A percentile compares a stretch with the other conserved stretches of the same genome.
Conservation (phyloP, 495 filamentous ascomycete genomes). For the Zalerion maritima region DNA sequence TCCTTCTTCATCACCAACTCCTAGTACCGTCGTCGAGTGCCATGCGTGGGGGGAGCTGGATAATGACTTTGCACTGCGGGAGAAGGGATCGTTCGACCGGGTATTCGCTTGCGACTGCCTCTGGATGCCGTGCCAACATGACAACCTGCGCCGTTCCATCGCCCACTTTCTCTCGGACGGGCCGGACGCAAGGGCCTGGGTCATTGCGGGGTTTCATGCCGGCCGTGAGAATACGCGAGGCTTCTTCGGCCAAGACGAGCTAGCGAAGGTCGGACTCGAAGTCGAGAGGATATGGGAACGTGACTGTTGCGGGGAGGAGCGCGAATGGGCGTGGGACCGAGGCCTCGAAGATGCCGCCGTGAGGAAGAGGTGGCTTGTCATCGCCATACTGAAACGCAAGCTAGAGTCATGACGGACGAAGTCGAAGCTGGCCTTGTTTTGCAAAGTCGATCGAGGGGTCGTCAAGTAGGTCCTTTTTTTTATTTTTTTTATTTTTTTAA, state of each 20-base stretch:
- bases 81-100: constrained; percentile 43
- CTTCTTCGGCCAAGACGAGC: constrained; percentile 54
- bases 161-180: constrained; percentile 48
- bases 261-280: constrained; percentile 42
- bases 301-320: constrained; percentile 50
- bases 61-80: constrained; percentile 35
- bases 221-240: constrained; percentile 52
- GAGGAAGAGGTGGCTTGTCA: constrained; percentile 63
- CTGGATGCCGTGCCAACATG: constrained; percentile 74
- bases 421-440: too few species aligned
- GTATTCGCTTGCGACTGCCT: constrained; percentile 73
- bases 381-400: constrained; percentile 43
- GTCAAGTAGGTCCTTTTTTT: too few species aligned
- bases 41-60: constrained; percentile 60
- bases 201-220: constrained; percentile 73
- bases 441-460: too few species aligned
- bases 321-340: constrained; percentile 51
- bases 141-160: constrained; percentile 54
- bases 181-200: constrained; percentile 41
- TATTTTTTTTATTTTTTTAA: too few species aligned
- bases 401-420: too few species aligned
- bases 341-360: constrained; percentile 49
- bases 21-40: constrained; percentile 34
- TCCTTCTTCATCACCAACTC: constrained; percentile 6
- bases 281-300: constrained; percentile 60